phyloP scores from a whole-genome alignment of 345 rosid genomes.

The Barbarea vulgaris region DNA sequence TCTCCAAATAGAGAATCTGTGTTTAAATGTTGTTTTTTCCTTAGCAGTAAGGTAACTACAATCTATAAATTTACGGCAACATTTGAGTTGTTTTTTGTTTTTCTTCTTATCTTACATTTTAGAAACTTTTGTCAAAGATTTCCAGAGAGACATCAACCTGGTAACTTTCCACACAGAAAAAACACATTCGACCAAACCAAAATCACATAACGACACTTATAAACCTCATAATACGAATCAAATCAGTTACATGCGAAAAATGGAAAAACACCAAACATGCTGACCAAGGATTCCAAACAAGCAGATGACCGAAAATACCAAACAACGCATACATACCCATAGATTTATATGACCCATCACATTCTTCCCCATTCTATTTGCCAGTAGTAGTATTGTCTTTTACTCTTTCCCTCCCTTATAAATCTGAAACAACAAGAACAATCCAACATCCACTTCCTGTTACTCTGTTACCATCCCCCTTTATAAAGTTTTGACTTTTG shows the following conservation, averaged over 20 bases:
- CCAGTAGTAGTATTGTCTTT: constrained; percentile 4
- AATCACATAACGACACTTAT: neutral
- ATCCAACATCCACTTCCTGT: constrained; percentile 4
- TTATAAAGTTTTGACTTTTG: neutral
- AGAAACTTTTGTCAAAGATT: neutral
- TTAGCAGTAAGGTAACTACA: neutral
- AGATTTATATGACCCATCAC: constrained; percentile 16
- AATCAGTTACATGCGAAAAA: neutral
- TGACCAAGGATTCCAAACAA: constrained; percentile 26
- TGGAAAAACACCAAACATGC: constrained; percentile 25
- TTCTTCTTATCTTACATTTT: neutral
- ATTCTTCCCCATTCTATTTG: constrained; percentile 6
- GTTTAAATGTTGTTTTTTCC: neutral
- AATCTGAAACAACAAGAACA: constrained; percentile 25
- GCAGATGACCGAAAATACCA: constrained; percentile 4
- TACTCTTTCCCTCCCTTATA: constrained; percentile 8
- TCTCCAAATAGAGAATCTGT: neutral
- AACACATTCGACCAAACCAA: neutral
- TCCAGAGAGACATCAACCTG: neutral
- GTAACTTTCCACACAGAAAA: neutral
- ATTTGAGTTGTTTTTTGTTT: neutral
- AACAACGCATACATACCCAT: neutral
- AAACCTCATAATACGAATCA: neutral
- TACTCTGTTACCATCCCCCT: constrained; percentile 8
- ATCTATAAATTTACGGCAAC: neutral